Percentiles rank a stretch among this genome's conserved stretches.
Conservation (phyloP, 306 rosid genomes). For the Cucumis hystrix region DNA sequence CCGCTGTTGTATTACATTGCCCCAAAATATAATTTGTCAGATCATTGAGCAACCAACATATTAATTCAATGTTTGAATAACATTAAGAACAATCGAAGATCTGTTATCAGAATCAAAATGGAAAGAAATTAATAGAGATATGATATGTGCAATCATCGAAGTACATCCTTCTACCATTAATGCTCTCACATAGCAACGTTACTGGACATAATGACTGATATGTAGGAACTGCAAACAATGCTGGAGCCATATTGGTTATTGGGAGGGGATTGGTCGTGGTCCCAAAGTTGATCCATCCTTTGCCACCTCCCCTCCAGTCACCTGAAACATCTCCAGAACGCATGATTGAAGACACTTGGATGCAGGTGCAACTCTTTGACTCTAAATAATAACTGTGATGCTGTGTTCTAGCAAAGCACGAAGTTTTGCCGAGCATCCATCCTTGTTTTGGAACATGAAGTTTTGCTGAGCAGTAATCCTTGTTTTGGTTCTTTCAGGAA, state of each 20-base stretch:
- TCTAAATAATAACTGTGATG: background rate
- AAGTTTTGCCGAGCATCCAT: background rate
- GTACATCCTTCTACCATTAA: background rate
- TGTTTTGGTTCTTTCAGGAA: conserved; percentile 35
- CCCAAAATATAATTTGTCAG: background rate
- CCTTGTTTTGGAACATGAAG: background rate
- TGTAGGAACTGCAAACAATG: conserved; percentile 95
- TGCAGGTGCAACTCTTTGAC: conserved; percentile 45
- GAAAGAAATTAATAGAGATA: background rate
- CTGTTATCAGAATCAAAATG: background rate
- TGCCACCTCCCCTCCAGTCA: conserved; percentile 96
- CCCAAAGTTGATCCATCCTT: conserved; percentile 91
- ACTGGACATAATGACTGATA: background rate
- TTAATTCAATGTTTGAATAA: background rate
- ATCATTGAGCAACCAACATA: background rate
- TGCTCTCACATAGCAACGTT: background rate
- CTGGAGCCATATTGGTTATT: conserved; percentile 92
- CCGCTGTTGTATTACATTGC: background rate
- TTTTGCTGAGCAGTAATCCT: background rate
- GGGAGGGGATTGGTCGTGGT: conserved; percentile 99
- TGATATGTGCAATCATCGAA: background rate
- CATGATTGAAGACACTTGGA: conserved; percentile 78
- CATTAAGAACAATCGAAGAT: too few relatives aligned
- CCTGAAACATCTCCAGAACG: conserved; percentile 98
- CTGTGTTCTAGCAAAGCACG: background rate